Evolutionary conservation across 176 grass and related monocot genomes (phyloP).

Genomic region (Miscanthus lutarioriparius): DNA sequence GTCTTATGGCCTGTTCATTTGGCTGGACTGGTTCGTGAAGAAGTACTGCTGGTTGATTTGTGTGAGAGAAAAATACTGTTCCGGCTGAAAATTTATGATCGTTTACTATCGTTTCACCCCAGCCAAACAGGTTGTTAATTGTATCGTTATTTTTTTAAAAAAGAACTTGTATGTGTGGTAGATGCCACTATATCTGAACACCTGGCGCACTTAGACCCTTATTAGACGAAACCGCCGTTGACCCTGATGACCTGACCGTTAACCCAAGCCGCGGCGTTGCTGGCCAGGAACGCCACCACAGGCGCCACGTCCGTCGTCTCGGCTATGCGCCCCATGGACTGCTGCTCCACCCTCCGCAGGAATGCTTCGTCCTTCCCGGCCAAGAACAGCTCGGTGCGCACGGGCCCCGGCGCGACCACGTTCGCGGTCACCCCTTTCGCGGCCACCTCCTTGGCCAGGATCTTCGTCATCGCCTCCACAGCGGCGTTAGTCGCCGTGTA

Average conservation of each 20-base stretch:
- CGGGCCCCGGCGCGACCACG: slow-evolving; percentile 65
- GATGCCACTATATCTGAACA: background rate
- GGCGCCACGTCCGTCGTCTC: slow-evolving; percentile 55
- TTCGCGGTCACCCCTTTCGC: slow-evolving; percentile 59
- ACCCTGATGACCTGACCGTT: slow-evolving; percentile 65
- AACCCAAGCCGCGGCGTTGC: slow-evolving; percentile 48
- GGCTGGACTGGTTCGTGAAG: too few relatives aligned
- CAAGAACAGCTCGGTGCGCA: slow-evolving; percentile 59
- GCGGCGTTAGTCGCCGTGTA: slow-evolving; percentile 71
- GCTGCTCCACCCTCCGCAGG: slow-evolving; percentile 24
- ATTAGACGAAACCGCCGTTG: slow-evolving; percentile 50
- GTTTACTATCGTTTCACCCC: too few relatives aligned
- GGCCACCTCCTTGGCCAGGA: slow-evolving; percentile 63
- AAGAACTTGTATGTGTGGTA: too few relatives aligned
- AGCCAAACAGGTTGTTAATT: too few relatives aligned
- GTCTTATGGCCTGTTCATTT: too few relatives aligned
- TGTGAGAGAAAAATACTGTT: too few relatives aligned
- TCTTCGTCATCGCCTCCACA: slow-evolving; percentile 74
- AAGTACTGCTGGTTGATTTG: too few relatives aligned
- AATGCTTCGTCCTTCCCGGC: slow-evolving; percentile 59
- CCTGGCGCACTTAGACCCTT: background rate
- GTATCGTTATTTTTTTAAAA: too few relatives aligned
- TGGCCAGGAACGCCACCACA: slow-evolving; percentile 54
- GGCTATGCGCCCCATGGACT: slow-evolving; percentile 46
- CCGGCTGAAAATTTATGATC: too few relatives aligned